Conservation (phyloP, 2,329 filamentous ascomycete species). For the Furcasterigmium sp. region DNA sequence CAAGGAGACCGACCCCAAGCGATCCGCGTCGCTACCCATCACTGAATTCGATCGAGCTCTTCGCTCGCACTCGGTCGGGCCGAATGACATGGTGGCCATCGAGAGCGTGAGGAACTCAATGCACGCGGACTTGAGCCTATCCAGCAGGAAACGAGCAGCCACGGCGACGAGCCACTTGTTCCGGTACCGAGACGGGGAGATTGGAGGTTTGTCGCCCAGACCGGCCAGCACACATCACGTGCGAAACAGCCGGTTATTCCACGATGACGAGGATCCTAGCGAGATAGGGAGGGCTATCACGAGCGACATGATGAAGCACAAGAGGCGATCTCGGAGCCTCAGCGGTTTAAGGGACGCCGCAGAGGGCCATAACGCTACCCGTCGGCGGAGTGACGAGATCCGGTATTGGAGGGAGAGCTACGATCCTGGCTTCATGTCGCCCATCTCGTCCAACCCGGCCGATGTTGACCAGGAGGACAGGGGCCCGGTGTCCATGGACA, state of each 20-base stretch:
- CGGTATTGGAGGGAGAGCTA: slow-evolving; percentile 60
- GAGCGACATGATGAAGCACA: slow-evolving; percentile 41
- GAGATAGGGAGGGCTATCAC: slow-evolving; percentile 60
- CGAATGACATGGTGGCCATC: slow-evolving; percentile 47
- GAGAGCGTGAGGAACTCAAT: slow-evolving; percentile 50
- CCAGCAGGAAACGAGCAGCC: slow-evolving; percentile 33
- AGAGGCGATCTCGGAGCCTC: slow-evolving; percentile 55
- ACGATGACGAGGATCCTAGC: slow-evolving; percentile 37
- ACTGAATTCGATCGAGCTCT: slow-evolving; percentile 56
- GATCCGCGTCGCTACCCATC: slow-evolving; percentile 54
- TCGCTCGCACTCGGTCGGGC: slow-evolving; percentile 56
- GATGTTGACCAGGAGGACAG: slow-evolving; percentile 27
- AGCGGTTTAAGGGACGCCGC: slow-evolving; percentile 40
- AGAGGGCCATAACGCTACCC: slow-evolving; percentile 24
- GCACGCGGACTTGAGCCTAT: slow-evolving; percentile 35
- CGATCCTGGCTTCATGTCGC: slow-evolving; percentile 44
- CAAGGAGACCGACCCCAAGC: slow-evolving; percentile 38
- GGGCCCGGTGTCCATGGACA: slow-evolving; percentile 21
- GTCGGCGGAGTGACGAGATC: slow-evolving; percentile 58
- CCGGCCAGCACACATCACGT: slow-evolving; percentile 50
- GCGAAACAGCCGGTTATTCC: neutral
- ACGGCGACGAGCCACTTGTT: slow-evolving; percentile 35
- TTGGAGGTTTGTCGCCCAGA: slow-evolving; percentile 53
- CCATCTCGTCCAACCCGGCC: slow-evolving; percentile 41
- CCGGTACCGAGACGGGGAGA: slow-evolving; percentile 32